Base-by-base conservation (phyloP, 1,284 basidiomycete genomes). In the Cystobasidium slooffiae region DNA sequence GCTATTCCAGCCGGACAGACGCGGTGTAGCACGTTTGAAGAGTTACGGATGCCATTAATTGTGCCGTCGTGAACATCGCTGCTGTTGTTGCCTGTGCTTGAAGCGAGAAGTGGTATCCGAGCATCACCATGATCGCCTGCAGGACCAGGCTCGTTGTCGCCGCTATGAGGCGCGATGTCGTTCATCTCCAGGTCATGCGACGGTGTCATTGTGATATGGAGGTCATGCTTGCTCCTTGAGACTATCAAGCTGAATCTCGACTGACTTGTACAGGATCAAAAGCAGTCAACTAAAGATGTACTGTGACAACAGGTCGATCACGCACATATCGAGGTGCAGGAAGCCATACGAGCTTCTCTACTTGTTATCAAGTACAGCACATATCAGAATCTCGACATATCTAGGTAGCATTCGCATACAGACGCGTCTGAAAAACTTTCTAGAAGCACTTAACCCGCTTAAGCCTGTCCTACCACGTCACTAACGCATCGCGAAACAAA, bases 1-100 rank as follows among this genome's bases (percentile, higher is more conserved):
- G 64, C 64, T n/a, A 67, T 51, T 37, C 49, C 64, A 67, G 47
- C 47, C 16, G 64, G 64, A 10, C 64, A 67, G 47, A 67, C 14
- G 10, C 24, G n/a, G 1, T 22, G 5, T 18, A 10, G 31, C 1
- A 63, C 16, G 4, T 14, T 10, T 5, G 39, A 1, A 12, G 31
- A 20, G 61, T 46, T 6, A 4, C 12, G 44, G 1, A 46, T 24
- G 24, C 47, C 44, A 63, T 10, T 49, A 4, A 12, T 12, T 41
- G 39, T 6, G n/a, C 41, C 59, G 14, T 1, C 1, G 43, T 44
- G 9, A 9, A 24, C 9, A 5, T 61, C 18, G 44, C 12, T 49
- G 61, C 12, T 63, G 16, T 1, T 49, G 1, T 37, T n/a, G 43
- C 61, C 20, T 12, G n/a, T 16, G 2, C 6, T 9, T 22, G 10